Evolutionary conservation across 148 eudicot species (phyloP).

Genomic region (Fagopyrum esculentum): DNA sequence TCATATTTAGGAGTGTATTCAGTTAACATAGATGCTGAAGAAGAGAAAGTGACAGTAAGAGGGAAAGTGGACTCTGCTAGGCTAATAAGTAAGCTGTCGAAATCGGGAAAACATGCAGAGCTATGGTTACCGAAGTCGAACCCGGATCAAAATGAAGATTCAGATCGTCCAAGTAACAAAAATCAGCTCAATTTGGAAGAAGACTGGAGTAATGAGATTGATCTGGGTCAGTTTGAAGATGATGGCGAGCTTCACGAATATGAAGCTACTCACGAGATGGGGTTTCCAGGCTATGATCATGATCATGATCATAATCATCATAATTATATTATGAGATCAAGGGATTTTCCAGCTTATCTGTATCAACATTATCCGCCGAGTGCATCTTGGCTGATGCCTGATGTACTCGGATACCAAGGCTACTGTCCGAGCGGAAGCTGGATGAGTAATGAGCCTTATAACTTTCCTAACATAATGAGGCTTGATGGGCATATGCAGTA

Average conservation of each 20-base stretch:
- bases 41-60: neutral
- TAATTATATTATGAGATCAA: neutral
- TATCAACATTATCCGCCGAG: neutral
- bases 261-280: neutral
- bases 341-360: neutral
- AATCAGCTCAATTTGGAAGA: neutral
- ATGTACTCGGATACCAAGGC: neutral
- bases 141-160: neutral
- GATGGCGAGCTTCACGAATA: neutral
- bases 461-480: neutral
- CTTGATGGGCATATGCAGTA: neutral
- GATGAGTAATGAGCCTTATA: neutral
- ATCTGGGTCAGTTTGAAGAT: neutral
- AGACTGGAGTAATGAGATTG: neutral
- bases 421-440: neutral
- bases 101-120: slow-evolving; percentile 2
- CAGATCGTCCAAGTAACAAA: neutral
- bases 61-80: neutral
- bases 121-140: neutral
- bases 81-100: neutral
- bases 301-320: too few species aligned
- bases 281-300: neutral
- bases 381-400: neutral
- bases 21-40: neutral
- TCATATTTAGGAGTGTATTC: neutral